Evolutionary conservation across 2,329 filamentous ascomycete species (phyloP), one percentile per base, ranked within the genome.

Genomic region (Cercospora sesami): DNA sequence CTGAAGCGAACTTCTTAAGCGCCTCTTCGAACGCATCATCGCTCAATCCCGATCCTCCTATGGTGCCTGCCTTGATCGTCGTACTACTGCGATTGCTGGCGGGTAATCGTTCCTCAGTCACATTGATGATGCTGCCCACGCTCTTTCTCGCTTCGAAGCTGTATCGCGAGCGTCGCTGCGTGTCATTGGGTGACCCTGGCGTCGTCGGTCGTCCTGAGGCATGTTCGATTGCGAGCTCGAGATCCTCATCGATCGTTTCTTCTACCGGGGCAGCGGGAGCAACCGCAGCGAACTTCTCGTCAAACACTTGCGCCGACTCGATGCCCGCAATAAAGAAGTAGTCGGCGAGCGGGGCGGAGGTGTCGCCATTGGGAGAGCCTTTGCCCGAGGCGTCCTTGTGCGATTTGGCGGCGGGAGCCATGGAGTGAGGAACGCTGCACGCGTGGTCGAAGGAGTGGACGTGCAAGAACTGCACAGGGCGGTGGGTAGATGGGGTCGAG

Each of bases 1-100:
- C 94, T n/a, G 90, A 91, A 57, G 95, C 93, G 79, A 99, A 99
- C 81, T 97, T 98, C 75, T 93, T 83, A 73, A 99, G 85, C 28
- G 95, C 94, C 76, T 91, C 90, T 78, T 98, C 95, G 76, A 99
- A 99, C 79, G 98, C 95, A 76, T 96, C 93, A 48, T 72, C 68
- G 33, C 64, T 66, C 45, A 71, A 53, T 12, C 78, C 80, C 4
- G 79, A 78, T 21, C 76, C 79, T 64, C 79, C 81, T 60, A 72
- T 72, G 65, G 79, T 79, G 23, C 81, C 65, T 60, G 79, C 82
- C 73, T 85, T 86, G 75, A 90, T 88, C 18, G 88, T 90, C 62
- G 86, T 80, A 77, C 87, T 90, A 78, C 88, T 90, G 67, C 88
- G 82, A 73, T 89, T 89, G 80, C 88, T 90, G 66, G 80, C 81